These are phyloP conservation scores for Boletus patriciae DNA, from an alignment of 768 basidiomycete genomes.

Conservation along the genomic window DNA sequence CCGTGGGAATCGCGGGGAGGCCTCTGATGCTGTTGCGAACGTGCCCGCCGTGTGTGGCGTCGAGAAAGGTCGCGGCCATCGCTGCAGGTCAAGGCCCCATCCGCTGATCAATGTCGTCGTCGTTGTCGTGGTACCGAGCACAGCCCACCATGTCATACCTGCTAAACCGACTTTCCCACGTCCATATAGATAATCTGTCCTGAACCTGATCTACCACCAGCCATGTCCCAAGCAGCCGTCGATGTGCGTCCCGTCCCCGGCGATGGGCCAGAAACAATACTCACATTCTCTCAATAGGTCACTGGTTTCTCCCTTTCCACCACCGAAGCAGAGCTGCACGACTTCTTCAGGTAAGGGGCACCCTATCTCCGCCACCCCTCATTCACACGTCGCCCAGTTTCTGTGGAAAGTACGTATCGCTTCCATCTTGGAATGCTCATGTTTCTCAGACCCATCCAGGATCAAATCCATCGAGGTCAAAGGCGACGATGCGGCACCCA, in stretches of 20 bases:
- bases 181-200: constrained; percentile 4
- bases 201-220: background rate
- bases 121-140: constrained; percentile 15
- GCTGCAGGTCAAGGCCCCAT: constrained; percentile 4
- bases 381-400: constrained; percentile 49
- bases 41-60: constrained; percentile 1
- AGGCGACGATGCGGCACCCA: constrained; percentile 37
- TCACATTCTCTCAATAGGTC: constrained; percentile 48
- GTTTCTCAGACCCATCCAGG: constrained; percentile 36
- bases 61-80: constrained; percentile 21
- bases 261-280: background rate
- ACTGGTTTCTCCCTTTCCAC: constrained; percentile 67
- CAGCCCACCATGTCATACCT: constrained; percentile 16
- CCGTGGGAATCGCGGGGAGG: constrained; percentile 29
- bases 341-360: constrained; percentile 73
- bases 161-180: constrained; percentile 8
- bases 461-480: constrained; percentile 66
- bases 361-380: background rate
- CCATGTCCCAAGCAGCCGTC: constrained; percentile 28
- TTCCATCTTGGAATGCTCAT: background rate
- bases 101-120: constrained; percentile 3
- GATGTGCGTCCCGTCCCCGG: constrained; percentile 35
- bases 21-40: constrained; percentile 28
- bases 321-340: constrained; percentile 63
- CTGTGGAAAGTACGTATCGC: constrained; percentile 70